Percentiles rank a stretch among this genome's conserved stretches.
phyloP scores from a whole-genome alignment of 805 yeast species.

The Candida sakaeoensis region DNA sequence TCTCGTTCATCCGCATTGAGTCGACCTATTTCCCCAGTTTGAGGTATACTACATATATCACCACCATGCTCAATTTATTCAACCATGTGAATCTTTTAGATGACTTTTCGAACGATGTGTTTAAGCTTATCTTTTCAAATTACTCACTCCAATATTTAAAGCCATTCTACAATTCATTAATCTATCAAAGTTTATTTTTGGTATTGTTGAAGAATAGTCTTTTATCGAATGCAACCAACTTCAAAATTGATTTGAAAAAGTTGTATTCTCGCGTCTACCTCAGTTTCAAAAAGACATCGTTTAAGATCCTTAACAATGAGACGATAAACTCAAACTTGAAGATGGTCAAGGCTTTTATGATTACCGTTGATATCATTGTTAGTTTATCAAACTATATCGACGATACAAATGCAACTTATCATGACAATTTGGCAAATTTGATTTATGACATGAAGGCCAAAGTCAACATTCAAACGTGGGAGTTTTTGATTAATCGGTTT shows the following conservation, averaged over 20 bases:
- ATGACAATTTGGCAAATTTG: conserved; percentile 10
- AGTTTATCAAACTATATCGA: conserved; percentile 9
- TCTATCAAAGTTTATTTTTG: conserved; percentile 19
- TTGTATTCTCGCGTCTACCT: conserved; percentile 11
- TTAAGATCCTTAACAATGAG: conserved; percentile 13
- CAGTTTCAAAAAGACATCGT: conserved; percentile 13
- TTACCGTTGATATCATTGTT: conserved; percentile 10
- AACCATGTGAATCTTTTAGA: conserved; percentile 22
- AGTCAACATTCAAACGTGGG: conserved; percentile 11
- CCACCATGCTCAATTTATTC: conserved; percentile 21
- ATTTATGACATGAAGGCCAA: conserved; percentile 8
- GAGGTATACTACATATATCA: conserved; percentile 22
- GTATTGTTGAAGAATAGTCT: conserved; percentile 15
- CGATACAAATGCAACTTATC: background rate
- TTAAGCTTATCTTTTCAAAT: conserved; percentile 9
- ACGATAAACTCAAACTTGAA: background rate
- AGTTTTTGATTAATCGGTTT: conserved; percentile 16
- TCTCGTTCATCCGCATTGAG: conserved; percentile 24
- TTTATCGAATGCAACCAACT: conserved; percentile 1
- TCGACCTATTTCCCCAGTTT: conserved; percentile 26
- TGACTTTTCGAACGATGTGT: conserved; percentile 12
- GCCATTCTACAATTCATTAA: conserved; percentile 16
- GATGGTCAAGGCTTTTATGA: conserved; percentile 7
- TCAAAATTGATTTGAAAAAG: conserved; percentile 13
- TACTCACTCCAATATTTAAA: conserved; percentile 13